phyloP scores from a whole-genome alignment of 768 basidiomycete genomes.

The Hericium rajendrae region DNA sequence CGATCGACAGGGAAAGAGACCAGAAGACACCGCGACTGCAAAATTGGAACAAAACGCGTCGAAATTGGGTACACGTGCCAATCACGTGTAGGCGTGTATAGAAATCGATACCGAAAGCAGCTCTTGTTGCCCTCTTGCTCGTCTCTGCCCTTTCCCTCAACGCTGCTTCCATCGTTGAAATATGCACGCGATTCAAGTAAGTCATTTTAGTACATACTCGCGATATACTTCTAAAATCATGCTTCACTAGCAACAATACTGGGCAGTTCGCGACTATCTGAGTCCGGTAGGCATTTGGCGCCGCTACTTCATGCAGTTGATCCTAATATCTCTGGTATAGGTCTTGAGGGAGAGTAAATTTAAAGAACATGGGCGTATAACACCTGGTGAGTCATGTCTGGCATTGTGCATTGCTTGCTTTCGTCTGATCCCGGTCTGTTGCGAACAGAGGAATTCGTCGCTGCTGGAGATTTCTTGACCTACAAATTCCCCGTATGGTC shows the following conservation, averaged over 20 bases:
- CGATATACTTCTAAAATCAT: not conserved
- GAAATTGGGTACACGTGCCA: conserved; percentile 2
- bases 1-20: no score
- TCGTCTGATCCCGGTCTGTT: conserved; percentile 10
- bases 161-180: conserved; percentile 7
- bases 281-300: conserved; percentile 54
- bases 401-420: conserved; percentile 6
- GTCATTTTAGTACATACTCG: not conserved
- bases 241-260: conserved; percentile 65
- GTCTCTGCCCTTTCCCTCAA: not conserved
- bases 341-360: conserved; percentile 98
- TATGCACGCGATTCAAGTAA: conserved; percentile 44
- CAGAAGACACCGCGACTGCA: no score
- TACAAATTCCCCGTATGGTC: conserved; percentile 99
- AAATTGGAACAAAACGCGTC: no score
- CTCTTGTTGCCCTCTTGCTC: conserved; percentile 7
- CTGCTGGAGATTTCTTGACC: conserved; percentile 91
- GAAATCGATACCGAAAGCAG: conserved; percentile 15
- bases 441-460: conserved; percentile 88
- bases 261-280: conserved; percentile 90
- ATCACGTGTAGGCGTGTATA: conserved; percentile 11
- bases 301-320: conserved; percentile 18
- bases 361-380: conserved; percentile 96
- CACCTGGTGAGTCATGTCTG: conserved; percentile 54
- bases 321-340: conserved; percentile 33